Conservation (phyloP, 768 basidiomycete species). For the Leccinum pellstonianum region DNA sequence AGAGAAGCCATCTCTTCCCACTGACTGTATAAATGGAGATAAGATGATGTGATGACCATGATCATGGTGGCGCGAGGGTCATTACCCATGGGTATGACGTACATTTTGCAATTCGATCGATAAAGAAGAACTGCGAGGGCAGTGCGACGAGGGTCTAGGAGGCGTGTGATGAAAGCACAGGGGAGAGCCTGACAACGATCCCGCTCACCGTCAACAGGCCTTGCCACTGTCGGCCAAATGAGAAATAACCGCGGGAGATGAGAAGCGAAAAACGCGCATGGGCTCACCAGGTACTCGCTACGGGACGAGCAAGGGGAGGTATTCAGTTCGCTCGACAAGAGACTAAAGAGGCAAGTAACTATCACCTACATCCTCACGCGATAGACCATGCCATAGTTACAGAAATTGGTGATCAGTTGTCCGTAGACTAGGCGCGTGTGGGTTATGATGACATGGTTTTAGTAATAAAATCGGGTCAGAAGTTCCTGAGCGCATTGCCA, state of each 20-base stretch:
- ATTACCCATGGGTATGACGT: conserved; percentile 1
- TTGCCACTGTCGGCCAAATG: conserved; percentile 18
- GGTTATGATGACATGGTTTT: conserved; percentile 1
- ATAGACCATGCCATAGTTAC: conserved; percentile 10
- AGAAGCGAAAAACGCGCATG: background rate
- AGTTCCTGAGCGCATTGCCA: background rate
- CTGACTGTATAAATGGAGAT: conserved; percentile 10
- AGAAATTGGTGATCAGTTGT: conserved; percentile 15
- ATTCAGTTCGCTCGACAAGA: background rate
- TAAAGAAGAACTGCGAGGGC: conserved; percentile 20
- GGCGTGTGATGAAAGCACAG: background rate
- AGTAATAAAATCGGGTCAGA: background rate
- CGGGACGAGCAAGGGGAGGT: background rate
- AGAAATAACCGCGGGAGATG: background rate
- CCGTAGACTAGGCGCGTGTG: conserved; percentile 8
- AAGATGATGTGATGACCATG: background rate
- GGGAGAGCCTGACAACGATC: background rate
- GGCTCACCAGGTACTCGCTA: conserved; percentile 19
- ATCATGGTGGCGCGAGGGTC: background rate
- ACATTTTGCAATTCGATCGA: conserved; percentile 22
- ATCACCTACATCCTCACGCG: conserved; percentile 13
- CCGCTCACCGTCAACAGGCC: conserved; percentile 18
- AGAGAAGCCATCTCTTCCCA: conserved; percentile 12
- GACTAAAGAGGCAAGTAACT: background rate
- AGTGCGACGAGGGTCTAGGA: conserved; percentile 16